Percentiles rank a stretch among this genome's conserved stretches.
Evolutionary conservation across 139 green algal genomes (phyloP).

Genomic region (Chlorella ohadii): DNA sequence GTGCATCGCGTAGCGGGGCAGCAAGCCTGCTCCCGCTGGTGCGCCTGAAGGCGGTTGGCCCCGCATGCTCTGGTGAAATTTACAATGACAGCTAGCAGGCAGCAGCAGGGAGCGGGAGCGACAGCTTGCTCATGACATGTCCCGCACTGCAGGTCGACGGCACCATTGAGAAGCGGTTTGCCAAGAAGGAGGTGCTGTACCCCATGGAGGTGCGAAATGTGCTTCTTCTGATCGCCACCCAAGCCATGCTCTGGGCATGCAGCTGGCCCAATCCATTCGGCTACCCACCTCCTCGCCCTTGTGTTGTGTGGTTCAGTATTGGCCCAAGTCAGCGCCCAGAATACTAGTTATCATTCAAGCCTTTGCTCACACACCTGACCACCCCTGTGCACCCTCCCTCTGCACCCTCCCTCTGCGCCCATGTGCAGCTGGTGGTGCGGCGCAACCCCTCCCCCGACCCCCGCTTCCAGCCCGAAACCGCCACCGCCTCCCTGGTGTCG

Average conservation of each 20-base stretch:
- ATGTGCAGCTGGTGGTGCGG: conserved; percentile 55
- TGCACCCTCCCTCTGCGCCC: background rate
- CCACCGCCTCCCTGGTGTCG: conserved; percentile 13
- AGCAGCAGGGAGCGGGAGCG: background rate
- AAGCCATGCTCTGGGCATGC: too few species aligned
- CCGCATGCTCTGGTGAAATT: too few species aligned
- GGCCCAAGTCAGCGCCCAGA: too few species aligned
- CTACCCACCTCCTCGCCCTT: too few species aligned
- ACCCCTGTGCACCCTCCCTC: background rate
- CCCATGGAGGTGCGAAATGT: conserved; percentile 48
- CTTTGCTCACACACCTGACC: too few species aligned
- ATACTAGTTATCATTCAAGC: too few species aligned
- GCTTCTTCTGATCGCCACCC: background rate
- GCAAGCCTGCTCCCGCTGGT: background rate
- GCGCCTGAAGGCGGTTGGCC: too few species aligned
- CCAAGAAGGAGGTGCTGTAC: conserved; percentile 63
- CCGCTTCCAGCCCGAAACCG: conserved; percentile 50
- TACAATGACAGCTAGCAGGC: too few species aligned
- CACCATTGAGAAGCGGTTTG: conserved; percentile 84
- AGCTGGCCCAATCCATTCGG: too few species aligned
- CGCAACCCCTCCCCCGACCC: conserved; percentile 63
- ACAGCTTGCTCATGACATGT: background rate
- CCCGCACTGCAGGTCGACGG: conserved; percentile 67
- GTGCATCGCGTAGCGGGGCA: too few species aligned
- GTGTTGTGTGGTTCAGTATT: too few species aligned